Base-by-base conservation (phyloP, 2,329 filamentous ascomycete species). In the Talaromyces islandicus region DNA sequence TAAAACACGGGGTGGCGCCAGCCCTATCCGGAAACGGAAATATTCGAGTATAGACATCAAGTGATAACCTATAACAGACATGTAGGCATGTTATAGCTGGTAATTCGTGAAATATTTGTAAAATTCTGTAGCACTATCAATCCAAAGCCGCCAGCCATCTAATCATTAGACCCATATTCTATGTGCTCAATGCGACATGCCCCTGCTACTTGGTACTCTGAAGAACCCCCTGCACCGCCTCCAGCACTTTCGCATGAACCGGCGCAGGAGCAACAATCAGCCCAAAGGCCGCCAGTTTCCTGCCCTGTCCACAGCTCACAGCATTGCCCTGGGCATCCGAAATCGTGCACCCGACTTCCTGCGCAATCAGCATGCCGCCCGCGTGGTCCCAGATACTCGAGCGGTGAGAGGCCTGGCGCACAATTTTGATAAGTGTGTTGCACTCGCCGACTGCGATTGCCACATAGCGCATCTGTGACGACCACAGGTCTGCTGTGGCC, bases 341-440 rank as follows among this genome's bases (percentile, higher is more conserved):
- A 25, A 84, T 76, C 54, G 74, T 70, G 9, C 78, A 80, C 7
- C 82, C 82, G 1, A 78, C 73, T 65, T 84, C 82, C 59, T 78
- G 69, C 58, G 75, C 79, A 50, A 84, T 74, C 27, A 84, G 67
- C 64, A 81, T 78, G 0, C 81, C 81, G 5, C 81, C 81, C 1
- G 80, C 80, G 68, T 84, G 82, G 67, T 84, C 82, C 81, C 81
- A 84, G n/a, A 82, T 72, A 60, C 77, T 77, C 0, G 79, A 80
- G 32, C 75, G 79, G 62, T 81, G 75, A 9, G 70, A 68, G 32
- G 70, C 64, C 3, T 75, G 74, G 57, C 72, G 72, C 9, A 80
- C 78, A 27, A 82, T 77, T 50, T 81, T 78, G 17, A 84, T 65
- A 66, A 81, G 75, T 27, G 80, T 75, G 64, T 81, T 78, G 29